Base-by-base conservation (phyloP, 345 rosid genomes). In the Eucalyptus albens region DNA sequence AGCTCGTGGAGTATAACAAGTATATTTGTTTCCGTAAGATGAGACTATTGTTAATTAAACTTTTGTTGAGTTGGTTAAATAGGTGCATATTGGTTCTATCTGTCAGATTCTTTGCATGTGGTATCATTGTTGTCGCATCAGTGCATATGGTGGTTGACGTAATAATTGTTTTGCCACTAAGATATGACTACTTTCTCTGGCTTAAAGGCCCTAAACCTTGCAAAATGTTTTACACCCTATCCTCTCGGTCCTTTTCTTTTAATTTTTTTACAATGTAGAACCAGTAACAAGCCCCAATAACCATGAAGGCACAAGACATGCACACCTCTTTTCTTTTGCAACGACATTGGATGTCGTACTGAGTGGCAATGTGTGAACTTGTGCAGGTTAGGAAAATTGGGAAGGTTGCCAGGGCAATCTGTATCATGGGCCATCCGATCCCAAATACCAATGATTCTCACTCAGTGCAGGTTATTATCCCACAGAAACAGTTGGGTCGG, bases 401-500 rank as follows among this genome's bases (percentile, higher is more conserved):
- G 44, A 95, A 91, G 93, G 99, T 98, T 91, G 95, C 96, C 45
- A 92, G 99, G 93, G 99, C 99, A 60, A 97, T 98, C 89, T 96
- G 96, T 80, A 98, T 97, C 65, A 96, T 98, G 99, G 95, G 98
- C 93, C 99, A 98, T 91, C 96, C 97, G 13, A 95, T 98, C 86
- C 99, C 99, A 90, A 96, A 91, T 92, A 96, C 99, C 90, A 93
- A 91, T 86, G 98, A 97, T 86, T 97, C 97, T 93, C 99, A 95
- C 50, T 98, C 99, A 33, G 99, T 94, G 83, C 99, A 98, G 89
- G 93, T 98, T 91, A 97, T 98, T 89, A 94, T 98, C 89, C 99
- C 99, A 62, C 99, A 98, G 90, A 98, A 98, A 92, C 99, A 98
- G 91, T 94, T 98, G 88, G 97, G 99, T 72, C 98, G 98, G 89